phyloP scores from a whole-genome alignment of 2,329 filamentous ascomycete species.

The Beauveria scarabaeidicola region DNA sequence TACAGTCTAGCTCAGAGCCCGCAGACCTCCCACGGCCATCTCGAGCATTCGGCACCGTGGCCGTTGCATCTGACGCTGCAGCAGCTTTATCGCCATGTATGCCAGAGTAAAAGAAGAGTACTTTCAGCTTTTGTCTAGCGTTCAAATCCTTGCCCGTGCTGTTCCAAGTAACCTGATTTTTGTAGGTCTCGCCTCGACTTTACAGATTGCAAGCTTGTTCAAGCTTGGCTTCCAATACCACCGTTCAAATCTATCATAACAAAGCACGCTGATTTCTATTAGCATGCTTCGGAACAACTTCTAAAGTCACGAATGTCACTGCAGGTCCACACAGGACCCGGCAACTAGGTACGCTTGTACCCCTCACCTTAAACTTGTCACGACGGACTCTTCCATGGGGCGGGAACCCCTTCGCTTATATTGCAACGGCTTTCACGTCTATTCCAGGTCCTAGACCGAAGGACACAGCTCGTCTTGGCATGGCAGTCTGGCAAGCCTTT shows the following conservation, averaged over 20 bases:
- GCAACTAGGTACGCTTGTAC: neutral
- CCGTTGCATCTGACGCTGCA: neutral
- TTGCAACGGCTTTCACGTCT: neutral
- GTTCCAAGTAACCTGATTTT: too few species aligned
- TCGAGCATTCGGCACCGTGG: neutral
- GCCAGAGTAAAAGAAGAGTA: neutral
- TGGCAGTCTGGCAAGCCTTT: neutral
- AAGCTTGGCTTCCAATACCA: too few species aligned
- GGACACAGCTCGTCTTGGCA: slow-evolving; percentile 6
- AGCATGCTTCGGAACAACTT: too few species aligned
- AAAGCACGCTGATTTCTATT: neutral
- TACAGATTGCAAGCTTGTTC: too few species aligned
- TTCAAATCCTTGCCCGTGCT: too few species aligned
- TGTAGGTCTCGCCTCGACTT: too few species aligned
- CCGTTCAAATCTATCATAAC: too few species aligned
- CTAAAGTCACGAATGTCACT: too few species aligned
- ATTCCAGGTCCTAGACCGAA: slow-evolving; percentile 5
- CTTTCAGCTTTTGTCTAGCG: too few species aligned
- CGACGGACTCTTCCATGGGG: neutral
- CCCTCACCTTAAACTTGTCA: neutral
- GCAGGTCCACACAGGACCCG: neutral
- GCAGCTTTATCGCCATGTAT: neutral
- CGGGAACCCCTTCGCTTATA: neutral
- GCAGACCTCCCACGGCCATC: neutral
- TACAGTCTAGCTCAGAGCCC: neutral